A percentile compares a stretch with the other conserved stretches of the same genome.
Conservation (phyloP, 2,329 filamentous ascomycete genomes). For the Apiospora koreana region DNA sequence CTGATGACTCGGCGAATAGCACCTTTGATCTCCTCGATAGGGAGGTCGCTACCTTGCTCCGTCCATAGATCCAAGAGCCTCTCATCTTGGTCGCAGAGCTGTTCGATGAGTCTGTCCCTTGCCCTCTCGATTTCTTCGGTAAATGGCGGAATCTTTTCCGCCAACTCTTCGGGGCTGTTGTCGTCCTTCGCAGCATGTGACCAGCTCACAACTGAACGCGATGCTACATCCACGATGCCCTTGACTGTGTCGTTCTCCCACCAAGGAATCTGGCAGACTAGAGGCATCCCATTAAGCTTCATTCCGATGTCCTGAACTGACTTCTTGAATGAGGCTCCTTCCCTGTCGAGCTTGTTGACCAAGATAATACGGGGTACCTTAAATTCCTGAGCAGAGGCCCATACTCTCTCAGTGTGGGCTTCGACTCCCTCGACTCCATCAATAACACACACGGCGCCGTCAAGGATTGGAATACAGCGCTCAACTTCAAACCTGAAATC, state of each 20-base stretch:
- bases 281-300: slow-evolving; percentile 79
- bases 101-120: slow-evolving; percentile 76
- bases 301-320: slow-evolving; percentile 85
- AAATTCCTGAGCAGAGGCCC: slow-evolving; percentile 85
- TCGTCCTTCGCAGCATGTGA: slow-evolving; percentile 38
- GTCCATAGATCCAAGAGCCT: slow-evolving; percentile 82
- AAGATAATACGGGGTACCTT: slow-evolving; percentile 80
- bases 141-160: slow-evolving; percentile 55
- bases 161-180: slow-evolving; percentile 37
- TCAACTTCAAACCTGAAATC: slow-evolving; percentile 98
- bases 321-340: slow-evolving; percentile 78
- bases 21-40: slow-evolving; percentile 65
- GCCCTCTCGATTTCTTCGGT: slow-evolving; percentile 73
- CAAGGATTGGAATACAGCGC: slow-evolving; percentile 82
- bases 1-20: slow-evolving; percentile 75
- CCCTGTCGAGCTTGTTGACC: slow-evolving; percentile 83
- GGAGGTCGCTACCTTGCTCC: slow-evolving; percentile 74
- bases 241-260: slow-evolving; percentile 80
- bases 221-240: slow-evolving; percentile 83
- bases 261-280: slow-evolving; percentile 94
- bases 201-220: slow-evolving; percentile 76
- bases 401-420: slow-evolving; percentile 95
- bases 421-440: slow-evolving; percentile 94
- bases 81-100: slow-evolving; percentile 87
- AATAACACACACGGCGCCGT: slow-evolving; percentile 89